Percentiles rank a stretch among this genome's conserved stretches.
These are phyloP conservation scores for Rhodotorula paludigena DNA, from an alignment of 768 basidiomycete species.

Conservation along the genomic window DNA sequence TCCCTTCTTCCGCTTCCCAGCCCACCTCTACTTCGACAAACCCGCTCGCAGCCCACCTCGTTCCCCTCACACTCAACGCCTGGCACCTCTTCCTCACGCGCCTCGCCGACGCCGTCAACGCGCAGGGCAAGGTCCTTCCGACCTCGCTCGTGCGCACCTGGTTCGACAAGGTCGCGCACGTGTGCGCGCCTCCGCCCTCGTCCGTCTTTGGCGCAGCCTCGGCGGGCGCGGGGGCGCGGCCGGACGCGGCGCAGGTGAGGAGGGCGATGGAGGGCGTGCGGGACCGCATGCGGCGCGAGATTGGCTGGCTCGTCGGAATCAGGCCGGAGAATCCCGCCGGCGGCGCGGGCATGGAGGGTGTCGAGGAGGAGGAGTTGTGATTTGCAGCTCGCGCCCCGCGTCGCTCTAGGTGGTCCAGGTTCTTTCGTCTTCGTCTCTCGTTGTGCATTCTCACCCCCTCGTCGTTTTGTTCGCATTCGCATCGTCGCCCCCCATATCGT, in stretches of 20 bases:
- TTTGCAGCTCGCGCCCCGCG: too few relatives aligned
- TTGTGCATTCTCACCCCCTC: too few relatives aligned
- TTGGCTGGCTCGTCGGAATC: conserved; percentile 40
- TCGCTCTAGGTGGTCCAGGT: background rate
- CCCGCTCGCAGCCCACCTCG: conserved; percentile 31
- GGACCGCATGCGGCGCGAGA: conserved; percentile 36
- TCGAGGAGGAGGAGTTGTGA: conserved; percentile 14
- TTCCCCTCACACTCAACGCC: conserved; percentile 36
- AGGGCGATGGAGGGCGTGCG: conserved; percentile 39
- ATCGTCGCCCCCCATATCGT: too few relatives aligned
- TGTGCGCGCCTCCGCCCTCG: background rate
- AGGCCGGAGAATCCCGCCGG: background rate
- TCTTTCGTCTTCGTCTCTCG: background rate
- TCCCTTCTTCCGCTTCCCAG: conserved; percentile 18
- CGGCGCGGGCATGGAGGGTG: conserved; percentile 9
- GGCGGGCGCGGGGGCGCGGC: background rate
- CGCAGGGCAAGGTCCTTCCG: conserved; percentile 37
- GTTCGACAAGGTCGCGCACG: conserved; percentile 35
- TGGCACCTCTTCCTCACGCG: conserved; percentile 40
- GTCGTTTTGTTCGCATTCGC: too few relatives aligned
- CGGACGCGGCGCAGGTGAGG: conserved; percentile 7
- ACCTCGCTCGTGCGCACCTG: conserved; percentile 25
- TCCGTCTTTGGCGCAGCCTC: background rate
- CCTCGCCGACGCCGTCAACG: conserved; percentile 32
- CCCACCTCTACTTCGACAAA: background rate